Evolutionary conservation across 164 flowering plant genomes (phyloP).

Genomic region (Chimonanthus salicifolius): DNA sequence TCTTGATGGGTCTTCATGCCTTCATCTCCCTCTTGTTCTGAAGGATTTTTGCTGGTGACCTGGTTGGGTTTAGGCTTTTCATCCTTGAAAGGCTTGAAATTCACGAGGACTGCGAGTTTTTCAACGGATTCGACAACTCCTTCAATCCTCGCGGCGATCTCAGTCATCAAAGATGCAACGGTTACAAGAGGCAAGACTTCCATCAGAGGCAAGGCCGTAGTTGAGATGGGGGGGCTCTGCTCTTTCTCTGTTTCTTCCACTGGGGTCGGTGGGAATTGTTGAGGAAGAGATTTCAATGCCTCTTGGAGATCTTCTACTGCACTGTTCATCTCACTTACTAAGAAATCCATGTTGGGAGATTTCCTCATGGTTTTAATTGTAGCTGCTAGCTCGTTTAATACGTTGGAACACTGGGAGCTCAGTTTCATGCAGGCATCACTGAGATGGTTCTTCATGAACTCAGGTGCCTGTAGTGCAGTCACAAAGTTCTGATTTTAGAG

Average conservation of each 20-base stretch:
- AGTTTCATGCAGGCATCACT: conserved; percentile 20
- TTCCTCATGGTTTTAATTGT: conserved; percentile 41
- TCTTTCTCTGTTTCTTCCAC: conserved; percentile 3
- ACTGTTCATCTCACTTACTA: conserved; percentile 43
- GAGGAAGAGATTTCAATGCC: conserved; percentile 10
- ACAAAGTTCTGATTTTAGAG: not conserved
- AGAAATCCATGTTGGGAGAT: conserved; percentile 38
- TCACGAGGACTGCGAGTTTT: conserved; percentile 42
- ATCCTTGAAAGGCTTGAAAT: conserved; percentile 30
- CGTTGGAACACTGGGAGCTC: conserved; percentile 25
- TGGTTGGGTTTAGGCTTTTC: conserved; percentile 26
- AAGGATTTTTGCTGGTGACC: conserved; percentile 10
- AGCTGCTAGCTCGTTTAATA: conserved; percentile 45
- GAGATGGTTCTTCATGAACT: conserved; percentile 27
- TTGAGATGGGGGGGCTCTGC: not conserved
- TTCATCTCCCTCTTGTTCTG: conserved; percentile 21
- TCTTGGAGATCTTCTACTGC: conserved; percentile 13
- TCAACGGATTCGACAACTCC: conserved; percentile 31
- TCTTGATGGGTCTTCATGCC: conserved; percentile 8
- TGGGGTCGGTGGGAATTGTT: not conserved
- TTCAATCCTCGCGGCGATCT: conserved; percentile 54
- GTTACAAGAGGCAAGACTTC: conserved; percentile 52
- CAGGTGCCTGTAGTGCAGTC: conserved; percentile 23
- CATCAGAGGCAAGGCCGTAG: conserved; percentile 22
- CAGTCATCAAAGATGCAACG: conserved; percentile 44